Base-by-base conservation (phyloP, 2,329 filamentous ascomycete species). In the Stachybotrys chlorohalonatus region DNA sequence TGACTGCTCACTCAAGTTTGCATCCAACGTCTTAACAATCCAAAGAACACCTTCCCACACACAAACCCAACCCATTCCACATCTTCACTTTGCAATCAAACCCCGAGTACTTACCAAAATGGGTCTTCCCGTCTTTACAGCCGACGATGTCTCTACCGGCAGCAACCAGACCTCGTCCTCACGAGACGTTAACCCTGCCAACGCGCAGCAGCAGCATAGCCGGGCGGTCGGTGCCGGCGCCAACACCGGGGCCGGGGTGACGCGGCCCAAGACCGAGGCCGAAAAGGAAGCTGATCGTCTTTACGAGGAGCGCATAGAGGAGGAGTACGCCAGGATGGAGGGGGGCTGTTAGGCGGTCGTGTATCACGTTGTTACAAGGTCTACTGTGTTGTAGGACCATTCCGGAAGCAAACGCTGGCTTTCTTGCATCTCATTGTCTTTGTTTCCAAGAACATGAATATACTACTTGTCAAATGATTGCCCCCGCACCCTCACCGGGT, bases 291-390 rank as follows among this genome's bases (percentile, higher is more conserved):
- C 78, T 1, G 78, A 81, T 58, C 64, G 71, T 30, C 54, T 71
- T 47, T 81, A 81, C 53, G 76, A 80, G 56, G 77, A 80, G 65
- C 65, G 69, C 5, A 80, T 81, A 63, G 78, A 81, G 69, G 78
- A 81, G 48, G 77, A 80, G 65, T 81, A 80, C 58, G 78, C 77
- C 49, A 81, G 79, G 71, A 66, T 77, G 45, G 78, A 80, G 52
- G 78, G 78, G 7, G 78, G 78, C 31, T 71, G 75, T 15, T 80
- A 52, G 56, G 36, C 5, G 3, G 13, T 42, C 13, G 8, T 42
- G 36, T 42, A 24, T 5, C 36, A 42, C 36, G 36, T 5, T 13
- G 36, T 42, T 3, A n/a, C n/a, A 24, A 24, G 24, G 24, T 24
- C 4, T 24, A 24, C 24, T 24, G 24, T 24, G 24, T 24, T 24